Evolutionary conservation across 2,329 filamentous ascomycete genomes (phyloP), one percentile per base, ranked within the genome.

Genomic region (Chaetomium strumarium): DNA sequence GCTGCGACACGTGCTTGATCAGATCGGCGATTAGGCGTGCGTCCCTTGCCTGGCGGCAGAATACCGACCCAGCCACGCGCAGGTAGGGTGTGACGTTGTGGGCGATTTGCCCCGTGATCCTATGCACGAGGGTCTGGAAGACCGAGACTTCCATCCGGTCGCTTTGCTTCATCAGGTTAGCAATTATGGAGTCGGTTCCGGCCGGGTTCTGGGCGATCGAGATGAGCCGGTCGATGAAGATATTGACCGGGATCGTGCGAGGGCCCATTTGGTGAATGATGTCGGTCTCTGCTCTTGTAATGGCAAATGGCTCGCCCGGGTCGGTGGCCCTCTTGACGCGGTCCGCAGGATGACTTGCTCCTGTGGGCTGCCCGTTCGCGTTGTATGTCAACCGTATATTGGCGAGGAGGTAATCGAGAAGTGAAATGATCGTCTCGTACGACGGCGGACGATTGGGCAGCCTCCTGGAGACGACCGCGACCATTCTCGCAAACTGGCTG

Each of bases 201-300:
- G 63, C 57, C 0, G 68, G 66, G 49, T 81, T 83, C 62, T 84
- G 79, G 56, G 84, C 77, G 45, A 86, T 73, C 17, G 73, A 71
- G 29, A 90, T 72, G 24, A 90, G 72, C 64, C 86, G 88, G 62
- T 83, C 81, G 20, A 85, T 65, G 48, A 86, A 81, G n/a, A 82
- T 69, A 56, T 78, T 81, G 49, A 40, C 62, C 52, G 24, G 52
- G 29, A n/a, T 57, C 48, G 61, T 60, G 57, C 64, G 62, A 70
- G 72, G 76, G 34, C 75, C 69, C 34, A 66, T 65, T 50, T 74
- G 68, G 52, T 74, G 69, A 2, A 83, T 57, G 2, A 75, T 59
- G 29, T 72, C 66, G 12, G 76, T 68, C 61, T 84, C 80, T 0
- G 62, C 56, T 0, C 64, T 60, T 2, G 74, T 75, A 63, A 79